These are phyloP conservation scores for Margaritispora aquatica DNA, from an alignment of 495 filamentous ascomycete species.

Conservation along the genomic window DNA sequence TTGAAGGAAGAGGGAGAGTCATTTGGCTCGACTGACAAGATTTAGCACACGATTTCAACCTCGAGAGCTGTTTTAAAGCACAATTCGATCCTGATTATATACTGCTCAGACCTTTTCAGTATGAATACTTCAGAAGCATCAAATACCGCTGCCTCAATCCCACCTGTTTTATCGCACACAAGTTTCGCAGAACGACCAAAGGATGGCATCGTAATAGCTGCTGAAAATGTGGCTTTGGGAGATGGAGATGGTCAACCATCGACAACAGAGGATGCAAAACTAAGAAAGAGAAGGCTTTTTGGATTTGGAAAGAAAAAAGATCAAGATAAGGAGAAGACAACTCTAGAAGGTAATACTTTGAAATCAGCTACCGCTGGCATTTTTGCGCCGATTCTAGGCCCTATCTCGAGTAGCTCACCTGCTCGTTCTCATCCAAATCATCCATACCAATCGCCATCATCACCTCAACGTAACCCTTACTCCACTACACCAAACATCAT, in stretches of 20 bases:
- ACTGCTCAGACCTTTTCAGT: background rate
- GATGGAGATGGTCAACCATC: background rate
- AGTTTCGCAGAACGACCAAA: slow-evolving; percentile 25
- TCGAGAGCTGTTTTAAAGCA: background rate
- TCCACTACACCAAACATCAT: slow-evolving; percentile 53
- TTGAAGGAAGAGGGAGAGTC: background rate
- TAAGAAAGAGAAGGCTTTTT: slow-evolving; percentile 47
- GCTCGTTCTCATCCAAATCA: slow-evolving; percentile 31
- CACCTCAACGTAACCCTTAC: slow-evolving; percentile 42
- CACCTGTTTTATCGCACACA: slow-evolving; percentile 25
- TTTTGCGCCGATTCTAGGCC: slow-evolving; percentile 12
- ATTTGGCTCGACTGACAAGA: slow-evolving; percentile 15
- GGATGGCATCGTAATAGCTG: slow-evolving; percentile 16
- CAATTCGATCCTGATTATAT: background rate
- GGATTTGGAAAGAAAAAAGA: slow-evolving; percentile 59
- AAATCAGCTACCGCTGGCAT: slow-evolving; percentile 13
- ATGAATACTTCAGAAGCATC: slow-evolving; percentile 21
- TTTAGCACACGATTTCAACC: slow-evolving; percentile 3
- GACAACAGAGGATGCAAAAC: slow-evolving; percentile 27
- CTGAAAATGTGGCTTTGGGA: slow-evolving; percentile 20
- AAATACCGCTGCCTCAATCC: slow-evolving; percentile 6
- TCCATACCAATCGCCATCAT: slow-evolving; percentile 39
- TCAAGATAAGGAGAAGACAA: slow-evolving; percentile 32
- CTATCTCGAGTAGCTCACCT: slow-evolving; percentile 22
- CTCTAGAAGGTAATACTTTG: slow-evolving; percentile 16